phyloP scores from a whole-genome alignment of 305 asterid genomes.

The Fraxinus latifolia region DNA sequence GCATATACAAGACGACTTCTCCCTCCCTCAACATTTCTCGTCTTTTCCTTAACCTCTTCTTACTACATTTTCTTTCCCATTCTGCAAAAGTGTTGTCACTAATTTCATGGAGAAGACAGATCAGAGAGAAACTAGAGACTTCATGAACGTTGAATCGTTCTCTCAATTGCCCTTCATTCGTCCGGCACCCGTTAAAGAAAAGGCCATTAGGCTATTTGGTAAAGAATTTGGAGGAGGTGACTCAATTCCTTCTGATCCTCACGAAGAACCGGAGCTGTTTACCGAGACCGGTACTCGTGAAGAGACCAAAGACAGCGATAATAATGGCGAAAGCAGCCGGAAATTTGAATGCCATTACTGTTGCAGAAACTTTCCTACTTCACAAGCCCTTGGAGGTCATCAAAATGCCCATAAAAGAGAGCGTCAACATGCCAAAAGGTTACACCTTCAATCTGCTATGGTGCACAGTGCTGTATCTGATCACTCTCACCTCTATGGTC shows the following conservation, averaged over 20 bases:
- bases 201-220: conserved; percentile 70
- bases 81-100: neutral
- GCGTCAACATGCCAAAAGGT: conserved; percentile 44
- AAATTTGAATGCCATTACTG: conserved; percentile 50
- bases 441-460: conserved; percentile 42
- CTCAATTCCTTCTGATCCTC: neutral
- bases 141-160: conserved; percentile 85
- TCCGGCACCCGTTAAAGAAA: conserved; percentile 39
- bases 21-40: neutral
- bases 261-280: neutral
- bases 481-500: conserved; percentile 34
- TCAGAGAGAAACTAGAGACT: conserved; percentile 67
- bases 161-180: conserved; percentile 91
- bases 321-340: conserved; percentile 23
- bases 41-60: neutral
- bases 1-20: conserved; percentile 3
- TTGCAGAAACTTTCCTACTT: conserved; percentile 46
- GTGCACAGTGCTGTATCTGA: conserved; percentile 28
- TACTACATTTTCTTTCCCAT: neutral
- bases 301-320: neutral
- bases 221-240: conserved; percentile 52
- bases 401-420: conserved; percentile 53
- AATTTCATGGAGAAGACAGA: conserved; percentile 52
- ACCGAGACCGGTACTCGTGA: neutral
- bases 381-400: conserved; percentile 54